These are phyloP conservation scores for Begonia peltatifolia DNA, from an alignment of 306 rosid species.

Conservation along the genomic window DNA sequence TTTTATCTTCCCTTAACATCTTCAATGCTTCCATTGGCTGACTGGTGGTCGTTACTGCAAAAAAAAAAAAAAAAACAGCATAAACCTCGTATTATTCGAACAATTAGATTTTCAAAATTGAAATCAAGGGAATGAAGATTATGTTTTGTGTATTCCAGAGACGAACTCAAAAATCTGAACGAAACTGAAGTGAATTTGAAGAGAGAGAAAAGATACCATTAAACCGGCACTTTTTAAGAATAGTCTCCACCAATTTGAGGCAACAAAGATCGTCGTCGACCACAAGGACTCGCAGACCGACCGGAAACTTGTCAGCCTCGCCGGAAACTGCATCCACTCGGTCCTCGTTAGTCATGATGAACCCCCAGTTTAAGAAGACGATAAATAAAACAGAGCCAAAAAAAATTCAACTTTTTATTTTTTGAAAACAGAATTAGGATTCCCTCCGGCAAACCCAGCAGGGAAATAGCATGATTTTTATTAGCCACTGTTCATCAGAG, in stretches of 20 bases:
- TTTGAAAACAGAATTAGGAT: not conserved
- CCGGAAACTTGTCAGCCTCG: slow-evolving; percentile 47
- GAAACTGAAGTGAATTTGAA: not conserved
- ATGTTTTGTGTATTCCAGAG: not conserved
- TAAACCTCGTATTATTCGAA: too few species aligned
- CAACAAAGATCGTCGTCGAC: slow-evolving; percentile 69
- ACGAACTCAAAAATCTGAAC: not conserved
- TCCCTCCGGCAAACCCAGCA: not conserved
- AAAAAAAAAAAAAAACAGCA: not conserved
- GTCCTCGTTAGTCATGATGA: slow-evolving; percentile 36
- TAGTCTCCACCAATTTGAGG: slow-evolving; percentile 44
- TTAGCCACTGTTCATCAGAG: not conserved
- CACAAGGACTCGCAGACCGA: slow-evolving; percentile 75
- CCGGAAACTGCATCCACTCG: slow-evolving; percentile 19
- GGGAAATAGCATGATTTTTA: not conserved
- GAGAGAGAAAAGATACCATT: slow-evolving; percentile 33
- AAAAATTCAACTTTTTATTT: not conserved
- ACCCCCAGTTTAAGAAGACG: slow-evolving; percentile 13
- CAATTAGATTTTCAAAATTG: too few species aligned
- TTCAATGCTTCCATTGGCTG: slow-evolving; percentile 47
- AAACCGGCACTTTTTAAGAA: slow-evolving; percentile 68
- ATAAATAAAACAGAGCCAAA: slow-evolving; percentile 8
- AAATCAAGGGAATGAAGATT: too few species aligned
- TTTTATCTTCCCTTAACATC: slow-evolving; percentile 49
- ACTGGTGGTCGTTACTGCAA: slow-evolving; percentile 60